Conservation (phyloP, 768 basidiomycete genomes). For the Neoboletus brunneissimus region DNA sequence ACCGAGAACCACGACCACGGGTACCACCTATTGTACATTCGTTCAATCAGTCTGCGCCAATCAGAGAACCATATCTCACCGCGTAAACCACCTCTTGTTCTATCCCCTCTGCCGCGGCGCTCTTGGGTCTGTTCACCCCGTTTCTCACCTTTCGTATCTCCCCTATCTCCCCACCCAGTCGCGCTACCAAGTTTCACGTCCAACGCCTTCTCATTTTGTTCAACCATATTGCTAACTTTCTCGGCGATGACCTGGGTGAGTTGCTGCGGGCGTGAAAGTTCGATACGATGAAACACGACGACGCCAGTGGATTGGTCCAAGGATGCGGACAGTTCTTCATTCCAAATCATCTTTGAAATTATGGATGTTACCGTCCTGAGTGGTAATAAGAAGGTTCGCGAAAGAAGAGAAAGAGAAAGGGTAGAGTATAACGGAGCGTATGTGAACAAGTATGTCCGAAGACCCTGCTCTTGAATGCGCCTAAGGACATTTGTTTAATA, state of each 20-base stretch:
- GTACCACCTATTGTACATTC: conserved; percentile 46
- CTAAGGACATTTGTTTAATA: conserved; percentile 39
- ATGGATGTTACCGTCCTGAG: conserved; percentile 73
- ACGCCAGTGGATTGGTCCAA: conserved; percentile 89
- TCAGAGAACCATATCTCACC: conserved; percentile 39
- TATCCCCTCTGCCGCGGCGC: conserved; percentile 70
- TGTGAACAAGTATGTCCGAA: conserved; percentile 97
- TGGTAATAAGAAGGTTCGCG: conserved; percentile 84
- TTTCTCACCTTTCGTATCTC: conserved; percentile 63
- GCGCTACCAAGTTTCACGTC: conserved; percentile 78
- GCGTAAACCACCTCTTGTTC: conserved; percentile 50
- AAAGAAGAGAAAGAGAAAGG: conserved; percentile 82
- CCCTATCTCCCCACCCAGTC: conserved; percentile 53
- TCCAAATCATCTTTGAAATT: conserved; percentile 99
- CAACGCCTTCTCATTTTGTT: conserved; percentile 88
- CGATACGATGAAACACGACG: conserved; percentile 90
- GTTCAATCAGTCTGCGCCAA: conserved; percentile 1
- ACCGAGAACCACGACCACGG: conserved; percentile 74
- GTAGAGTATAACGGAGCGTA: conserved; percentile 89
- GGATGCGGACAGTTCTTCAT: conserved; percentile 89
- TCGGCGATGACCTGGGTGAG: conserved; percentile 88
- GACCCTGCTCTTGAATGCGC: conserved; percentile 96
- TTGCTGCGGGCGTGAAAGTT: conserved; percentile 84
- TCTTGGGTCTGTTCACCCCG: conserved; percentile 78
- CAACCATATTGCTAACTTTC: conserved; percentile 79